Conservation (phyloP, 805 yeast species). For the Sungouiella thailandica region DNA sequence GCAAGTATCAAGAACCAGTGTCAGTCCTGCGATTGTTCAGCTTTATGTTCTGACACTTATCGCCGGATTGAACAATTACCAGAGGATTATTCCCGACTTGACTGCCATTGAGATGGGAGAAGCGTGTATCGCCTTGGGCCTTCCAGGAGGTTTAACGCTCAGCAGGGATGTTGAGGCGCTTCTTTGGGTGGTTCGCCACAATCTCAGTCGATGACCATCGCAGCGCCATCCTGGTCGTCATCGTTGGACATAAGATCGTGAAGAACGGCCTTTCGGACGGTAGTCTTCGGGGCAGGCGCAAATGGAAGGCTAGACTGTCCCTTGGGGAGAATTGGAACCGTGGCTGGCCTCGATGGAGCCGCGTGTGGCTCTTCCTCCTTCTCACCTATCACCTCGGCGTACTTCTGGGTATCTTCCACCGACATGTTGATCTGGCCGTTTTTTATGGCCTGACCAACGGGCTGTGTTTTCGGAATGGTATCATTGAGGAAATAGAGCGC, state of each 20-base stretch:
- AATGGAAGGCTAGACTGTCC: slow-evolving; percentile 40
- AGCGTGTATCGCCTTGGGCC: slow-evolving; percentile 25
- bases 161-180: slow-evolving; percentile 24
- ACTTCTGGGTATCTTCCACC: slow-evolving; percentile 9
- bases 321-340: slow-evolving; percentile 21
- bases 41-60: slow-evolving; percentile 27
- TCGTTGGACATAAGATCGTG: slow-evolving; percentile 27
- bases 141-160: slow-evolving; percentile 14
- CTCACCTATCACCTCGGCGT: slow-evolving; percentile 5
- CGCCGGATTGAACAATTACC: slow-evolving; percentile 34
- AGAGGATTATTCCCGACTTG: slow-evolving; percentile 36
- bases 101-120: slow-evolving; percentile 31
- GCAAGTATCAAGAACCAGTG: background rate
- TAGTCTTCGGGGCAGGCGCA: slow-evolving; percentile 4
- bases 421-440: slow-evolving; percentile 31
- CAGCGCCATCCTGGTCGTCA: slow-evolving; percentile 6
- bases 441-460: slow-evolving; percentile 44
- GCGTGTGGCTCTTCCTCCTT: slow-evolving; percentile 1
- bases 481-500: slow-evolving; percentile 59
- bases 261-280: slow-evolving; percentile 30
- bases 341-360: background rate
- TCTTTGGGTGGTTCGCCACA: slow-evolving; percentile 21
- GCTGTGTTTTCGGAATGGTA: slow-evolving; percentile 60
- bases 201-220: slow-evolving; percentile 8
- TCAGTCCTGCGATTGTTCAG: slow-evolving; percentile 16